Base-by-base conservation (phyloP, 2,329 filamentous ascomycete genomes). In the Aspergillus aculeatinus region DNA sequence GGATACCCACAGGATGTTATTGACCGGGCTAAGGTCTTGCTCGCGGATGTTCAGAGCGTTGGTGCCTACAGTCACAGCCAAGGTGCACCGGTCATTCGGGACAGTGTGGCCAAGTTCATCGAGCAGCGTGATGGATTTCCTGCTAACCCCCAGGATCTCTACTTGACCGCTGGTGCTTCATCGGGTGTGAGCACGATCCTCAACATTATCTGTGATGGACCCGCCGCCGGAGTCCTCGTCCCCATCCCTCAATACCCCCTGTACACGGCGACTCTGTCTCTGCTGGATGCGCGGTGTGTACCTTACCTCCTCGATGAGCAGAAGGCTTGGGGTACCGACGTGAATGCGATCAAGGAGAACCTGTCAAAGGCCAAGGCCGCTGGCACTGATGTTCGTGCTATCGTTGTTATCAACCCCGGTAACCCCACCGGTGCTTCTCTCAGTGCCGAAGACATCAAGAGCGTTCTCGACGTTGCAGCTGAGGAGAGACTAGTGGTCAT, bases 201-300 rank as follows among this genome's bases (percentile, higher is more conserved):
- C 63, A 88, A 95, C 79, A 84, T 96, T 74, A 91, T 99, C 75
- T 96, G 92, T 80, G 86, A 90, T 55, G 82, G 83, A 56, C 86
- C 88, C 54, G 83, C 89, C 61, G 89, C 89, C 5, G 95, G 95
- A 62, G 86, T 99, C 58, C 87, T 99, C 63, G 89, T 98, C 21
- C 95, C 94, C 25, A 98, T 99, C 68, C 95, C 95, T 6, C 95
- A 99, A 79, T 99, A 99, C 77, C 95, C 95, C 25, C 88, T 99
- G 52, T 99, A 99, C 81, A 98, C 94, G 9, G 95, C 95, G 27
- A 95, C 93, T 0, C 85, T 99, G 63, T 83, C 92, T 55, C 80
- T 99, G 51, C 85, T 98, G 62, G 86, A 97, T 76, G 91, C 94
- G 56, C 87, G 85, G 59, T 91, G 89, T 72, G 95, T 99, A 29